These are phyloP conservation scores for Diaporthe vexans DNA, from an alignment of 2,329 filamentous ascomycete species.

Conservation along the genomic window DNA sequence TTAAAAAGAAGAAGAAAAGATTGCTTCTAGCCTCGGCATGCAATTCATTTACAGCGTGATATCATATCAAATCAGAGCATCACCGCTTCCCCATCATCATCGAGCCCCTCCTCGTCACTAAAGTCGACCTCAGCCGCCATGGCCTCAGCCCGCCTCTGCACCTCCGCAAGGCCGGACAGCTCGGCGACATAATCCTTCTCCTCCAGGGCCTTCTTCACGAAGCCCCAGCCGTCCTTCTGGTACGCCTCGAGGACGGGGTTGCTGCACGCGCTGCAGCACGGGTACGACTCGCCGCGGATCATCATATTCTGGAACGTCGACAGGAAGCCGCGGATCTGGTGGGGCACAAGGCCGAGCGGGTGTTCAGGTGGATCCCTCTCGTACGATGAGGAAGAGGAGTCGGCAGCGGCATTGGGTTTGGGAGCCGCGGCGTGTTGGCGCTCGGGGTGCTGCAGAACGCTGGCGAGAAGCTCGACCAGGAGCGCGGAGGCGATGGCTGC, in stretches of 20 bases:
- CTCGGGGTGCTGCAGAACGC: slow-evolving; percentile 87
- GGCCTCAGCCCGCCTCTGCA: slow-evolving; percentile 72
- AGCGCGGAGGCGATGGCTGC: slow-evolving; percentile 93
- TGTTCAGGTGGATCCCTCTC: slow-evolving; percentile 71
- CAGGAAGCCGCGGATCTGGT: slow-evolving; percentile 85
- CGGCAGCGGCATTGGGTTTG: slow-evolving; percentile 49
- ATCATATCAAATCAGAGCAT: no score
- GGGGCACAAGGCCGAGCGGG: slow-evolving; percentile 79
- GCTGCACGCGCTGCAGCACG: slow-evolving; percentile 86
- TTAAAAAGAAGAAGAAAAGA: no score
- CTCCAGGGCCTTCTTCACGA: slow-evolving; percentile 80
- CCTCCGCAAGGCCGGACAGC: slow-evolving; percentile 79
- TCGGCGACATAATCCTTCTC: slow-evolving; percentile 86
- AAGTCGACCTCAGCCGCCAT: slow-evolving; percentile 70
- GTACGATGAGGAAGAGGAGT: slow-evolving; percentile 55
- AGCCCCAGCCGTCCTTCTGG: slow-evolving; percentile 78
- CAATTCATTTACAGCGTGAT: neutral
- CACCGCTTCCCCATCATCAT: no score
- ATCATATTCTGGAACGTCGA: slow-evolving; percentile 81
- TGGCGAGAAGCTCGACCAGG: slow-evolving; percentile 90
- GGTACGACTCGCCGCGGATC: slow-evolving; percentile 81
- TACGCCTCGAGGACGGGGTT: slow-evolving; percentile 78
- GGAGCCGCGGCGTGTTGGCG: slow-evolving; percentile 74
- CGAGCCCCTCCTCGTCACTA: slow-evolving; percentile 65
- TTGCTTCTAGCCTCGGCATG: neutral